Evolutionary conservation across 1,139 yeast genomes (phyloP).

Genomic region (Tardiomyces blankii): DNA sequence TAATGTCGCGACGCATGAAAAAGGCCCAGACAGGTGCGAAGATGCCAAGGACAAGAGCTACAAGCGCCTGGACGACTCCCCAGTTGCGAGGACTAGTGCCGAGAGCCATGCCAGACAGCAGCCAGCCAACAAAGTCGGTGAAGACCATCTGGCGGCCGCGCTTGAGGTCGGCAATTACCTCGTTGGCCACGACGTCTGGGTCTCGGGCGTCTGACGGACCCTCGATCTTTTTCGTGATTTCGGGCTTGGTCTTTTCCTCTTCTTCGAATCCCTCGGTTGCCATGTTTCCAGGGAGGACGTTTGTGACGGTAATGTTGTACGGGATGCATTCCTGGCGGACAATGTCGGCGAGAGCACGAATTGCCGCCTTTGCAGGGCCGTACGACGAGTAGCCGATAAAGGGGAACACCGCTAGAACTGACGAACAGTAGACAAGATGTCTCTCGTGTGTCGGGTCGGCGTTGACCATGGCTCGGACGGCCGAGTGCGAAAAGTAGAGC

Average conservation of each 20-base stretch:
- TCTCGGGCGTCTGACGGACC: constrained; percentile 70
- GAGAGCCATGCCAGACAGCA: constrained; percentile 53
- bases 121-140: constrained; percentile 84
- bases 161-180: constrained; percentile 44
- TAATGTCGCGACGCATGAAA: constrained; percentile 46
- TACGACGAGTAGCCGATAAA: constrained; percentile 87
- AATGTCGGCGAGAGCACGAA: constrained; percentile 61
- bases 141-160: constrained; percentile 65
- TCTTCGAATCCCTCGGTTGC: constrained; percentile 74
- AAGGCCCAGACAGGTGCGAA: constrained; percentile 54
- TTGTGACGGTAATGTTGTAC: constrained; percentile 41
- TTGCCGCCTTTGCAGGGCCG: constrained; percentile 80
- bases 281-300: constrained; percentile 83
- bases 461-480: constrained; percentile 33
- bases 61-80: constrained; percentile 32
- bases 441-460: constrained; percentile 20
- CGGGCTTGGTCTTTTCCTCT: constrained; percentile 81
- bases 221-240: constrained; percentile 70
- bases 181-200: constrained; percentile 54
- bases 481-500: constrained; percentile 54
- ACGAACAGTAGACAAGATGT: constrained; percentile 67
- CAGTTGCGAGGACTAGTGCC: constrained; percentile 62
- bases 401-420: constrained; percentile 74
- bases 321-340: constrained; percentile 73
- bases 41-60: constrained; percentile 39